Conservation (phyloP, 2,329 filamentous ascomycete genomes). For the Endocalyx cinctus region DNA sequence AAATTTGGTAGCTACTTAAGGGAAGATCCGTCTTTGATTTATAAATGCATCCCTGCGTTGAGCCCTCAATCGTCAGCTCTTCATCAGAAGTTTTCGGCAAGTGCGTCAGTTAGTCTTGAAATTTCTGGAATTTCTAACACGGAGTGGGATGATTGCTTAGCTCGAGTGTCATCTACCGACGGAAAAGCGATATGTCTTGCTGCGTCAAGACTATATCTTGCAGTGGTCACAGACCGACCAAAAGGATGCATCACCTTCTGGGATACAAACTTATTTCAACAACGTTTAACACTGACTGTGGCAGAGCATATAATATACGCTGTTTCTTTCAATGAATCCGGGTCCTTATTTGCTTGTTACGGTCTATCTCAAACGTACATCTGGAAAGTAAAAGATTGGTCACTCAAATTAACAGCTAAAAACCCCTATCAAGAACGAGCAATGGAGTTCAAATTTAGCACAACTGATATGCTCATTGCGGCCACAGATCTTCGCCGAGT, state of each 20-base stretch:
- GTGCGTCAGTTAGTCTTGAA: constrained; percentile 7
- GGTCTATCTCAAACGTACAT: constrained; percentile 4
- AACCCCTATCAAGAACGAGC: constrained; percentile 7
- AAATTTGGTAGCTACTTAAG: constrained; percentile 17
- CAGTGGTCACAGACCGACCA: constrained; percentile 7
- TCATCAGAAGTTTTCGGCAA: constrained; percentile 13
- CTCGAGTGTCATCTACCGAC: constrained; percentile 13
- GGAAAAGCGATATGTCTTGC: constrained; percentile 9
- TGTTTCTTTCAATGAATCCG: constrained; percentile 9
- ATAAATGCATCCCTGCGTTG: constrained; percentile 20
- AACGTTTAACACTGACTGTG: constrained; percentile 6
- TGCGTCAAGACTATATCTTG: constrained; percentile 9
- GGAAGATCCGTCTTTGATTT: constrained; percentile 17
- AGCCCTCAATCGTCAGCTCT: constrained; percentile 18
- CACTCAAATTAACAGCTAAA: not conserved
- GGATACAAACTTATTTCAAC: constrained; percentile 13
- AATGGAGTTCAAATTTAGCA: constrained; percentile 9
- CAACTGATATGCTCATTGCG: constrained; percentile 5
- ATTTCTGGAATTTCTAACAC: constrained; percentile 15
- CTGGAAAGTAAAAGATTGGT: constrained; percentile 10
- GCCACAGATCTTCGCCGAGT: constrained; percentile 7
- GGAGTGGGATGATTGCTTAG: constrained; percentile 24
- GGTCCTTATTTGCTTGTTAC: constrained; percentile 13
- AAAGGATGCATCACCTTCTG: constrained; percentile 11
- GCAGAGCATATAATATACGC: constrained; percentile 10